Base-by-base conservation (phyloP, 176 grass and related monocot genomes). In the Oryza coarctata region DNA sequence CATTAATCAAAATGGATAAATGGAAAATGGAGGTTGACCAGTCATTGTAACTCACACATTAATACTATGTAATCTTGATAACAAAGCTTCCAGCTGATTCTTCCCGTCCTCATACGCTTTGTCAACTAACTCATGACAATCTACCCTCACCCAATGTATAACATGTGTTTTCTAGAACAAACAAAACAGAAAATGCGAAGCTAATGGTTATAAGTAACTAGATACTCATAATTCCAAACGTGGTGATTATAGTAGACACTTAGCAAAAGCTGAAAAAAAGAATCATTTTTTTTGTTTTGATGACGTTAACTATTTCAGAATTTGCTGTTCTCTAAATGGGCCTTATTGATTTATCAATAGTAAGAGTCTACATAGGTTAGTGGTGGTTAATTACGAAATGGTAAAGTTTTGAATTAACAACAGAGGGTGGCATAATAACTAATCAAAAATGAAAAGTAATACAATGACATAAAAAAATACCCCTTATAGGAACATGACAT, bases 31-130 rank as follows among this genome's bases (percentile, higher is more conserved):
- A 60, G 55, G 34, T 36, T 47, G 36, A 10, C 0, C 7, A 73
- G 45, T 38, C 1, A 18, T 77, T 28, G 63, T 26, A 63, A 88
- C 90, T 98, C 33, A 98, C 92, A 98, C 88, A 79, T 91, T 91
- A n/a, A 39, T 40, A 68, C 80, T 91, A 49, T 98, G 90, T 35
- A 98, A 86, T 89, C 84, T 98, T n/a, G 92, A 91, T 66, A 95
- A 75, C 67, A 98, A 78, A 86, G 57, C 15, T 38, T 83, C 85
- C 43, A 98, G 79, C 2, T 64, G 69, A 55, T 55, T 65, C 40
- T 69, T 93, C 52, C 90, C 95, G 44, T 98, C 92, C 89, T 91
- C 74, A 75, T 98, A 98, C 1, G 92, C 95, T 87, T 95, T 50
- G 67, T 98, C 87, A 82, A 86, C 17, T 30, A 90, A 95, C 30